Conservation (phyloP, 75 land plant species). For the Chamaecyparis obtusa region DNA sequence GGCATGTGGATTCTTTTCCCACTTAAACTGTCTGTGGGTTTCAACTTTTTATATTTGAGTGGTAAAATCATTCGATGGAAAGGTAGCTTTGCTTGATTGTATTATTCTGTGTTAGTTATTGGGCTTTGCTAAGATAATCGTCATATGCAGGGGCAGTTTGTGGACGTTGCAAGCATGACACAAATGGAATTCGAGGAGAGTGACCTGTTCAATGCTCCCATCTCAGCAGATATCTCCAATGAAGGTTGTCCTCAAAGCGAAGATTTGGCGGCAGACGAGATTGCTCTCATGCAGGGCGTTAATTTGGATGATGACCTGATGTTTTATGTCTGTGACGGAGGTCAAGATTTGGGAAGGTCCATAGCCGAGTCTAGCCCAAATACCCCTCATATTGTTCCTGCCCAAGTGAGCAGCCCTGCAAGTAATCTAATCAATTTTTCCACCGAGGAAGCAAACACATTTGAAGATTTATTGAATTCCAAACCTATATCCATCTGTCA, state of each 20-base stretch:
- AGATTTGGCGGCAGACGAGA: neutral
- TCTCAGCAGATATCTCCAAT: neutral
- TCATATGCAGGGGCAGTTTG: conserved; percentile 8
- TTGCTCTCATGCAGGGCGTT: conserved; percentile 2
- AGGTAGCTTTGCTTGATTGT: neutral
- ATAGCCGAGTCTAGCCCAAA: conserved; percentile 1
- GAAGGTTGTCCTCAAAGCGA: conserved; percentile 1
- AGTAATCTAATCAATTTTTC: neutral
- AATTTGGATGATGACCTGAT: conserved; percentile 2
- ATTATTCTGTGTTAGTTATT: neutral
- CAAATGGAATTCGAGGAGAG: neutral
- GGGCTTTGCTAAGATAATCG: neutral
- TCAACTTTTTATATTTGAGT: too few relatives aligned
- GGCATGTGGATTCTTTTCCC: neutral
- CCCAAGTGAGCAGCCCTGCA: neutral
- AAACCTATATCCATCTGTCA: neutral
- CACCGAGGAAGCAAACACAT: neutral
- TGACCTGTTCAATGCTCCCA: conserved; percentile 10
- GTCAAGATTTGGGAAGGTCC: neutral
- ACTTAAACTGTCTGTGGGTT: neutral
- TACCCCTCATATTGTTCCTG: neutral
- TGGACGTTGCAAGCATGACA: neutral
- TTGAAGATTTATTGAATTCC: neutral
- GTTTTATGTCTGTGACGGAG: neutral
- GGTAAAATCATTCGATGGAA: neutral